Base-by-base conservation (phyloP, 2,329 filamentous ascomycete genomes). In the Drechmeria coniospora region DNA sequence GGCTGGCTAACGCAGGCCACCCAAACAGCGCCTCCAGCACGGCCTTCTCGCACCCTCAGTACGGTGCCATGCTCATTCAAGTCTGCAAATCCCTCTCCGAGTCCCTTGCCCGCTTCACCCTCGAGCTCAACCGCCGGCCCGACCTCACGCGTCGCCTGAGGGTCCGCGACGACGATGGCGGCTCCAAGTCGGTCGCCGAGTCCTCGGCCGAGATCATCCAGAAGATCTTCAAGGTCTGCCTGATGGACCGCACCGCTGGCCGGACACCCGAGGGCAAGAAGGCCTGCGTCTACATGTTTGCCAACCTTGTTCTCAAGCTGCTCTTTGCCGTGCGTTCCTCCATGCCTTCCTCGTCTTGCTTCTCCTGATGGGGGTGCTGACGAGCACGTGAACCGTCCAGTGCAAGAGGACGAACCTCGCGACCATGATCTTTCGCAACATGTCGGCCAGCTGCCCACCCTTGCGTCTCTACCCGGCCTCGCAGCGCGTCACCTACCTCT, bases 401-500 rank as follows among this genome's bases (percentile, higher is more conserved):
- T 90, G 81, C 47, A 71, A 75, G 20, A 90, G 87, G 51, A 80
- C 80, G 3, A 71, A 81, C 35, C 75, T 84, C 31, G 84, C 82
- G 11, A 79, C 81, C 38, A 83, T 87, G 50, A 80, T 94, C 43
- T 90, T 94, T 47, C 77, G 75, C 38, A 92, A 90, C 46, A 87
- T 94, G 37, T 76, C 74, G 27, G 75, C 79, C 31, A 79, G 81
- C 38, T 86, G 81, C 1, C 84, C 84, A 1, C 81, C 83, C 0
- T 57, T 95, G 9, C 65, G 69, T 2, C 68, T 81, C 28, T 95
- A 92, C 45, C 83, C 86, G 3, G 82, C 81, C 14, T 69, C 79
- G 5, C 81, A 95, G 47, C 73, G 84, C 26, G 83, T 93, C 27
- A 92, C 84, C 4, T 95, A 86, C 42, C 74, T 95, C 10, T 94